Conservation (phyloP, 805 yeast genomes). For the Pichia occidentalis region DNA sequence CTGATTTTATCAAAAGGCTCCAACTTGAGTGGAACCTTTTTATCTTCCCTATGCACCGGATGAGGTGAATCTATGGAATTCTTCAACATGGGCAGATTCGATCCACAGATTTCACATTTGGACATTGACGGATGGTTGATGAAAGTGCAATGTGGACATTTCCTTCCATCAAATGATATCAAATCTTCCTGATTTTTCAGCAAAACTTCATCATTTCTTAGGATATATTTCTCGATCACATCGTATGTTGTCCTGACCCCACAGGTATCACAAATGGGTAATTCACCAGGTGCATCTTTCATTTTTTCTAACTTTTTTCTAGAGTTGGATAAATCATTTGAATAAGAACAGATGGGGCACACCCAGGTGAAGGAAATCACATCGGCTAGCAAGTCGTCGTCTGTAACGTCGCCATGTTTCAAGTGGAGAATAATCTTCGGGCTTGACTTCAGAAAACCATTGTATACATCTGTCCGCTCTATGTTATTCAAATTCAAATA, state of each 20-base stretch:
- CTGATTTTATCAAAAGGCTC: constrained; percentile 23
- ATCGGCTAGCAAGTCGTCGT: background rate
- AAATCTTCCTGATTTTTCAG: constrained; percentile 13
- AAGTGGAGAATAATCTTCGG: constrained; percentile 54
- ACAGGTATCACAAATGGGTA: constrained; percentile 53
- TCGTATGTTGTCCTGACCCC: constrained; percentile 46
- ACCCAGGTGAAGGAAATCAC: constrained; percentile 49
- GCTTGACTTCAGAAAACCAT: constrained; percentile 66
- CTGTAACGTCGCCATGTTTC: background rate
- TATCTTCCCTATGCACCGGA: background rate
- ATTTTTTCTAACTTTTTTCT: constrained; percentile 7
- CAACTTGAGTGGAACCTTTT: background rate
- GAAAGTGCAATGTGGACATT: constrained; percentile 53
- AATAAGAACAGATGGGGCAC: constrained; percentile 83
- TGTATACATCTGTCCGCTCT: constrained; percentile 23
- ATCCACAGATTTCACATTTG: constrained; percentile 85
- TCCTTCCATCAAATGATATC: constrained; percentile 29
- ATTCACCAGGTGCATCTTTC: constrained; percentile 9
- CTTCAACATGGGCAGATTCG: constrained; percentile 37
- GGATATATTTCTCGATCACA: constrained; percentile 24
- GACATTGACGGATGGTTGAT: constrained; percentile 72
- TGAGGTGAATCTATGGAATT: constrained; percentile 19
- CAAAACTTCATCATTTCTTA: background rate
- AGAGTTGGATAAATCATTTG: constrained; percentile 39
- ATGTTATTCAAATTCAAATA: constrained; percentile 19